These are phyloP conservation scores for Sclerotinia borealis DNA, from an alignment of 2,329 filamentous ascomycete genomes.

Conservation along the genomic window DNA sequence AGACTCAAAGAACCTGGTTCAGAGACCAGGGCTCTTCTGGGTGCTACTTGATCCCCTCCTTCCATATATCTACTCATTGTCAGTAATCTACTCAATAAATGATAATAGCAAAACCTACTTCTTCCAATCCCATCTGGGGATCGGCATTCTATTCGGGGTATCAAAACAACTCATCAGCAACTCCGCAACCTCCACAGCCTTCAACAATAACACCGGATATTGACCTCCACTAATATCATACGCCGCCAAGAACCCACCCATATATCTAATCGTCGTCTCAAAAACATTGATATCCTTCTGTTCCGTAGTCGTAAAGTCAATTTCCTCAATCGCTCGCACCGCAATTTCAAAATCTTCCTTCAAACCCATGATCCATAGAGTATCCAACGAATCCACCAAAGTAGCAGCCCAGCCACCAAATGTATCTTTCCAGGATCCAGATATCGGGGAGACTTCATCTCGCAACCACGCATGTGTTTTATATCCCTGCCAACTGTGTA, in stretches of 20 bases:
- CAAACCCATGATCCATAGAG: conserved; percentile 81
- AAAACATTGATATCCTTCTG: conserved; percentile 50
- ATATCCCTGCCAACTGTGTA: conserved; percentile 70
- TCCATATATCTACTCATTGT: conserved; percentile 32
- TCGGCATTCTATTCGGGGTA: conserved; percentile 90
- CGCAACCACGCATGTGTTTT: conserved; percentile 73
- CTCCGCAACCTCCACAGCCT: conserved; percentile 65
- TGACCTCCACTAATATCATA: conserved; percentile 75
- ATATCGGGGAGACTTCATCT: conserved; percentile 76
- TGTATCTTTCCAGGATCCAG: conserved; percentile 62
- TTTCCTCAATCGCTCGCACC: conserved; percentile 58
- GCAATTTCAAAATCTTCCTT: conserved; percentile 74
- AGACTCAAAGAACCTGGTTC: conserved; percentile 55
- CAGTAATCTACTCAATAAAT: conserved; percentile 32
- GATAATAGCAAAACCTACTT: conserved; percentile 38
- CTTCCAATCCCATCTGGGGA: conserved; percentile 43
- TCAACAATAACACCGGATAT: conserved; percentile 61
- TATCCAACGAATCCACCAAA: conserved; percentile 75
- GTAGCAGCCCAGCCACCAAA: conserved; percentile 93
- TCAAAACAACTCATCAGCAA: conserved; percentile 68
- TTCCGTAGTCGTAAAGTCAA: conserved; percentile 71
- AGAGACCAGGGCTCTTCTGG: conserved; percentile 47
- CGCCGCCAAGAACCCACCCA: conserved; percentile 78
- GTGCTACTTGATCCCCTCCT: conserved; percentile 55
- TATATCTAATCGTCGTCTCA: conserved; percentile 85